Base-by-base conservation (phyloP, 768 basidiomycete species). In the Rhizopogon roseolus region DNA sequence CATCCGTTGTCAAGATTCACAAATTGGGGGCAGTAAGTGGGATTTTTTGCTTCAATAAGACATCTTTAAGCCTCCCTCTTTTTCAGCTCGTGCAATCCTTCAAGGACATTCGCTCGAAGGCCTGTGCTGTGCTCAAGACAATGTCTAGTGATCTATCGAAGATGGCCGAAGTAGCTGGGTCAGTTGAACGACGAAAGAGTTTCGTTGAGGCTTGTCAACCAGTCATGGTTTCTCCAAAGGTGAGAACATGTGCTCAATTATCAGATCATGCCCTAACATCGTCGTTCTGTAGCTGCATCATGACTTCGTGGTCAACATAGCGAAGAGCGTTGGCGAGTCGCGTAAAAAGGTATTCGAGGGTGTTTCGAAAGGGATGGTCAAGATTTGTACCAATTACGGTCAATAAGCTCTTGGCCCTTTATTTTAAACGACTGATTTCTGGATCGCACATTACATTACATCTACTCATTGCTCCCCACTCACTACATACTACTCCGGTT, bases 301-400 rank as follows among this genome's bases (percentile, higher is more conserved):
- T 29, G 88, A 89, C 53, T 86, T 85, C 59, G 73, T 84, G 42
- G 66, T 81, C 53, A 74, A 74, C 19, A 67, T 86, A 27, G 81
- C 80, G 11, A 89, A 87, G 72, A 86, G 74, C 60, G 68, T 86
- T 38, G 78, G 75, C 6, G 89, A 93, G 27, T 72, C 89, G 3
- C 82, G 85, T 40, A 88, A 81, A 66, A 88, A 83, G 66, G 79
- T 86, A 6, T 66, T 83, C 19, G 88, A 88, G 52, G 89, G 88
- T 27, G 72, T 85, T 40, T 84, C 81, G 28, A 90, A 86, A 63
- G 89, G 90, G 16, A 75, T 88, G 52, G 61, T 66, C n/a, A 81
- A 81, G 48, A 66, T 86, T 43, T 73, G 71, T 60, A 67, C 74
- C 37, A 71, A 68, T 10, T 73, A 81, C 41, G 61, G 64, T 38